Evolutionary conservation across 441 rosid species (phyloP), one percentile per base, ranked within the genome.

Genomic region (Syzygium malaccense): DNA sequence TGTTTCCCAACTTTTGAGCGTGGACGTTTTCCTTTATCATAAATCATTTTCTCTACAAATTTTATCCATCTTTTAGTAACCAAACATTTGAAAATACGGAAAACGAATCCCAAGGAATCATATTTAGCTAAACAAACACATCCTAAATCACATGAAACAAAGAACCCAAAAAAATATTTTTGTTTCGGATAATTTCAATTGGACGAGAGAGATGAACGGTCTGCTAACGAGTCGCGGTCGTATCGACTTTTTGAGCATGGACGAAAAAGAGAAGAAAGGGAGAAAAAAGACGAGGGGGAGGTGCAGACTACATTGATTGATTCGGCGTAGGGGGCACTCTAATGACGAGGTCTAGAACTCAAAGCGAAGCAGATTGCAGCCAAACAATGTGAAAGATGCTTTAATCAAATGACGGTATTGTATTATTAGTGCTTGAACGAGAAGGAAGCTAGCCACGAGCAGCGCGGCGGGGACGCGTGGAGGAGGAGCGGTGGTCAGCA

Each of bases 151-250:
- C 7, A 58, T 2, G 8, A 6, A 62, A 4, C 33, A 62, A 62
- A 6, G 9, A 60, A 62, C 19, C n/a, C 14, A 62, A 62, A n/a
- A n/a, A 62, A 32, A n/a, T 9, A 62, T 6, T 12, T 1, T 28
- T 5, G 7, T 60, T 28, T 60, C 4, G 2, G 8, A 60, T 6
- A 66, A 66, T 66, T 66, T 18, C 4, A 66, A 32, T 18, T 2
- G 0, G 12, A 18, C 1, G 1, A 66, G 45, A n/a, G n/a, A 18
- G 26, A 8, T 32, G 1, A 0, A 32, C 0, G 26, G 32, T 66
- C 0, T 9, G 9, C 2, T 37, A 33, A 33, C 4, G 30, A 5
- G n/a, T 19, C 4, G 8, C 0, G 25, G 4, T 19, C 1, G 3
- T 19, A 71, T 71, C 8, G 28, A 20, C 2, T 9, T 2, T 2